Base-by-base conservation (phyloP, 1,284 basidiomycete genomes). In the Boletus sp. region DNA sequence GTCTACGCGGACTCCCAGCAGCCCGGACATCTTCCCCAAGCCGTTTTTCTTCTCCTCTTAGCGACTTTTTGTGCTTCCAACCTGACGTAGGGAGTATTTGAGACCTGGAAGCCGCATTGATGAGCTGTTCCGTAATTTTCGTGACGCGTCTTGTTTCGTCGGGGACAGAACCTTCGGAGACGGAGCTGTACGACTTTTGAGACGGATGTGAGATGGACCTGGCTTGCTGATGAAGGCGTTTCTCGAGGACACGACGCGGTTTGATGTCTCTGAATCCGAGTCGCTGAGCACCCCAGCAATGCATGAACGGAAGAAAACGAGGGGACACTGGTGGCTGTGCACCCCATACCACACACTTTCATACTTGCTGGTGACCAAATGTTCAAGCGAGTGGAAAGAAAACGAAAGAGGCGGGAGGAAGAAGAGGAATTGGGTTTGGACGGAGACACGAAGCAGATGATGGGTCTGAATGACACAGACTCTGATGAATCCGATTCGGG, bases 371-470 rank as follows among this genome's bases (percentile, higher is more conserved):
- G n/a, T n/a, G n/a, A n/a, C n/a, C n/a, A n/a, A 34, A 90, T 94
- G 82, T 94, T 90, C 76, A 92, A 93, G 70, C 78, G 89, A 51
- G 77, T 90, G 8, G 81, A 84, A 57, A 87, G 82, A 64, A 77
- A 84, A 45, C 73, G 77, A 30, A 75, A 75, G 58, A 84, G 78
- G 57, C 76, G 75, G 52, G 75, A 83, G 60, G 73, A 83, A 55
- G 85, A 87, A 52, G 84, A 86, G 61, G 78, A 80, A 45, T 72
- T 84, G 27, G 87, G 84, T 0, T 60, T 90, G 6, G 81, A 90
- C 49, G 80, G 78, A 19, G 82, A 84, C 39, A 74, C 77, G 71
- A 89, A 80, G 60, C 82, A 84, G 49, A 69, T 81, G 30, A 67
- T 87, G n/a, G 88, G 86, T 10, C 64, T 90, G 52, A 74, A 87